Conservation (phyloP, 441 rosid genomes). For the Adansonia gregorii region DNA sequence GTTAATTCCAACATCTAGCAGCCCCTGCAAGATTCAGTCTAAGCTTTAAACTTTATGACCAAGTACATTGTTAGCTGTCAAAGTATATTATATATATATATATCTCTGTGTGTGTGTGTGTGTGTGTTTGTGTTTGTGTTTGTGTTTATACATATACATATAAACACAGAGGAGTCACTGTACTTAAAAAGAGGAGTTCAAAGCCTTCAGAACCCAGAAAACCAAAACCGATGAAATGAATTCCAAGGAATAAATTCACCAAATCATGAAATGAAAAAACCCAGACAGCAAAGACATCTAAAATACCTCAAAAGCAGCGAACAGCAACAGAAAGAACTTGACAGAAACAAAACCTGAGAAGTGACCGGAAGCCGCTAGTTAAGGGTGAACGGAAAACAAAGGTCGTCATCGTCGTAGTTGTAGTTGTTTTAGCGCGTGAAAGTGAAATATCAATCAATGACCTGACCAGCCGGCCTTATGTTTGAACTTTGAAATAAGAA, state of each 20-base stretch:
- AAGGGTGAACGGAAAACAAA: background rate
- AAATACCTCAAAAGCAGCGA: slow-evolving; percentile 13
- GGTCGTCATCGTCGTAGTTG: background rate
- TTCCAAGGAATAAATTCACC: slow-evolving; percentile 24
- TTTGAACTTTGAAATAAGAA: background rate
- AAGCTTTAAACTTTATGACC: slow-evolving; percentile 20
- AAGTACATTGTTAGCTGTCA: slow-evolving; percentile 1
- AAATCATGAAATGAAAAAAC: slow-evolving; percentile 30
- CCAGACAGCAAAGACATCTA: slow-evolving; percentile 18
- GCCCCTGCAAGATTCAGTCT: slow-evolving; percentile 20
- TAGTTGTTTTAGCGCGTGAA: background rate
- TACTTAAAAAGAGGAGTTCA: slow-evolving; percentile 5
- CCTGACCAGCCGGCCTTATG: slow-evolving; percentile 9
- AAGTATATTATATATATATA: background rate
- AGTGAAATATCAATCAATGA: slow-evolving; percentile 7
- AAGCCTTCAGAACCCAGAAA: slow-evolving; percentile 9
- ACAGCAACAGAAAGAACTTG: background rate
- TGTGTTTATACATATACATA: background rate
- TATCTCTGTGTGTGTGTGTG: too few relatives aligned
- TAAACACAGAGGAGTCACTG: background rate
- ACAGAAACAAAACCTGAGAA: slow-evolving; percentile 9
- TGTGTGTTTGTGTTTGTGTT: background rate
- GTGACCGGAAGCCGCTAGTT: background rate
- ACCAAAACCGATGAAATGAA: slow-evolving; percentile 18
- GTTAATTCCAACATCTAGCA: background rate